These are phyloP conservation scores for Vitis amurensis DNA, from an alignment of 164 flowering plant genomes.

Conservation along the genomic window DNA sequence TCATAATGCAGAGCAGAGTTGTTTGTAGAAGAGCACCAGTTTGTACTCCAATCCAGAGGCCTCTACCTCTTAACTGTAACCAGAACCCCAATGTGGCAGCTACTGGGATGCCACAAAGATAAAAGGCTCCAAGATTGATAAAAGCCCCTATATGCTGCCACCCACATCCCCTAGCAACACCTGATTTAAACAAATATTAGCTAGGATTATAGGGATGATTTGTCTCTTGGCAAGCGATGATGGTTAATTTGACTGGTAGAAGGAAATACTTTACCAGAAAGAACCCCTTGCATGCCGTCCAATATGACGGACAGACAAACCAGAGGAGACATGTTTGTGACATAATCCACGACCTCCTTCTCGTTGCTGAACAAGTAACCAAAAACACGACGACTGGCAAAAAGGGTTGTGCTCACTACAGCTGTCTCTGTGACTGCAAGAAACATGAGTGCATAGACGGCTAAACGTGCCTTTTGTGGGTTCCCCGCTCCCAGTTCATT, in stretches of 20 bases:
- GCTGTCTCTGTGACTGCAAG: constrained; percentile 24
- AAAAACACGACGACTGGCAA: constrained; percentile 21
- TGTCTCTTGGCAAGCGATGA: background rate
- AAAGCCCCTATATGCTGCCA: constrained; percentile 84
- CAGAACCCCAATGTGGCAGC: constrained; percentile 52
- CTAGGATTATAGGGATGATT: background rate
- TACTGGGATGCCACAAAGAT: constrained; percentile 63
- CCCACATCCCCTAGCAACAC: constrained; percentile 82
- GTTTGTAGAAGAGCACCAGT: constrained; percentile 54
- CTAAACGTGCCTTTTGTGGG: constrained; percentile 33
- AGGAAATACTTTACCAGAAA: constrained; percentile 26
- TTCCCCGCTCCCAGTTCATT: constrained; percentile 55
- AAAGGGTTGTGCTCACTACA: constrained; percentile 24
- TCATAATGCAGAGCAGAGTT: constrained; percentile 38
- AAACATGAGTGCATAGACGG: constrained; percentile 26
- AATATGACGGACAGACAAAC: constrained; percentile 34
- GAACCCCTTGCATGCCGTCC: constrained; percentile 44
- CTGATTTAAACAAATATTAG: constrained; percentile 25
- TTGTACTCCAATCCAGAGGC: constrained; percentile 77
- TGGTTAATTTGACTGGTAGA: constrained; percentile 1
- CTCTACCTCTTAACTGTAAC: constrained; percentile 50
- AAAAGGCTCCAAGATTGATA: constrained; percentile 69
- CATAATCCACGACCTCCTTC: constrained; percentile 44
- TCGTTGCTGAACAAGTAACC: constrained; percentile 42
- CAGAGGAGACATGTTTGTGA: constrained; percentile 41